Base-by-base conservation (phyloP, 1,284 basidiomycete genomes). In the Tilletia setariae region DNA sequence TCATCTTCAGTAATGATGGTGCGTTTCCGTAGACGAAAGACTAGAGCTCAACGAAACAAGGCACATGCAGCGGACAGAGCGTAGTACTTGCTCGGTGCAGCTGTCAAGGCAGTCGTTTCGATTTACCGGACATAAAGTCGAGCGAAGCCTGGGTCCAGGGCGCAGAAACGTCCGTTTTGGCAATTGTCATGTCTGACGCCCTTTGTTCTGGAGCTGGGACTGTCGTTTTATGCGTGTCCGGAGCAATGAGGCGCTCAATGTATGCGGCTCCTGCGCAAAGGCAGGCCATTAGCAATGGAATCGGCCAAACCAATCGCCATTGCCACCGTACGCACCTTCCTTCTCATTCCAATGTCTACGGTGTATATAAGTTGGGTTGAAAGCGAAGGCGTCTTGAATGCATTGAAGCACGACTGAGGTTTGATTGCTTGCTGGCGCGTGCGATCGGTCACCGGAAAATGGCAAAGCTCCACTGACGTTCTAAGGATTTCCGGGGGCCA, bases 11-110 rank as follows among this genome's bases (percentile, higher is more conserved):
- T 15, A 47, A 13, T 28, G 35, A 0, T 15, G 0, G 15, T 32
- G 44, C 44, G 13, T 46, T 13, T 15, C 44, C 44, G 13, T 1
- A 46, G 15, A 1, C 44, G n/a, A n/a, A n/a, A n/a, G n/a, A n/a
- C n/a, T n/a, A n/a, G n/a, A 67, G 68, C n/a, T 67, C 53, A 89
- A 80, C 91, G 91, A 85, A 97, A 92, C 9, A 96, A 85, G 0
- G 92, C 94, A 56, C 89, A 89, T 0, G 87, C 86, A 1, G 94
- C 93, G 9, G 91, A 91, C 1, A 95, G 87, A 0, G 91, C 90
- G 78, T 93, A 94, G 79, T 92, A 93, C 83, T 92, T 94, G 70
- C 47, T 19, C 32, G 69, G 56, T 1, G 74, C 67, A 2, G 76
- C 72, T 6, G 72, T 69, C 19, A 76, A 42, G 21, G 72, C 71